Evolutionary conservation across 1,284 basidiomycete species (phyloP), one percentile per base, ranked within the genome.

Genomic region (Marasmius oreades): DNA sequence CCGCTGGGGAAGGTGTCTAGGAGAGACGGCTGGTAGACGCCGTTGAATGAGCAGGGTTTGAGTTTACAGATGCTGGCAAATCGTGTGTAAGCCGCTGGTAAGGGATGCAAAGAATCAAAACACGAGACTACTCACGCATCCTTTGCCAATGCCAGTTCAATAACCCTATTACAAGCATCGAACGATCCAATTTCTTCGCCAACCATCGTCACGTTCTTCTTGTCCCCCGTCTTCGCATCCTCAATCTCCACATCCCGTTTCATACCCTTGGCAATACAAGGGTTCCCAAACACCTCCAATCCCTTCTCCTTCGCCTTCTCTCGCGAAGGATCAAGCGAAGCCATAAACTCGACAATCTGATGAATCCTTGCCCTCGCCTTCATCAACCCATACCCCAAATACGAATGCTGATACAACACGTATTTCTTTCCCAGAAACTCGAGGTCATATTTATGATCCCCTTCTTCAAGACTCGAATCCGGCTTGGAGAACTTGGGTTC

Each of bases 311-410:
- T 43, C 28, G 20, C 45, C 20, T 20, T 26, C 16, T 31, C 48
- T 12, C 23, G 26, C 44, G 28, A 50, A 45, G 28, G 65, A 61
- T 18, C 77, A 55, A 83, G 66, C 6, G 79, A 78, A 63, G 87
- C 83, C 75, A 93, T 90, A 70, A 97, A 98, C 16, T 92, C 88
- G 28, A 98, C 89, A 51, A 99, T 76, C 64, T 87, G 86, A 70
- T 99, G 95, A 39, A 97, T 89, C 68, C 87, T 86, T 70, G 81
- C 77, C 57, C 96, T 77, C 26, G 95, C 96, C 42, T 85, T 80
- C 94, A 96, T 98, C 31, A 99, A 78, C 5, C 96, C 97, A 71
- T 96, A 99, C 8, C 95, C 95, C 52, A 99, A 82, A 73, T 96
- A 95, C 61, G 93, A 97, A 70, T 97, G 95, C 73, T 97, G 95